These are phyloP conservation scores for Lactifluus pinguis DNA, from an alignment of 768 basidiomycete species.

Conservation along the genomic window DNA sequence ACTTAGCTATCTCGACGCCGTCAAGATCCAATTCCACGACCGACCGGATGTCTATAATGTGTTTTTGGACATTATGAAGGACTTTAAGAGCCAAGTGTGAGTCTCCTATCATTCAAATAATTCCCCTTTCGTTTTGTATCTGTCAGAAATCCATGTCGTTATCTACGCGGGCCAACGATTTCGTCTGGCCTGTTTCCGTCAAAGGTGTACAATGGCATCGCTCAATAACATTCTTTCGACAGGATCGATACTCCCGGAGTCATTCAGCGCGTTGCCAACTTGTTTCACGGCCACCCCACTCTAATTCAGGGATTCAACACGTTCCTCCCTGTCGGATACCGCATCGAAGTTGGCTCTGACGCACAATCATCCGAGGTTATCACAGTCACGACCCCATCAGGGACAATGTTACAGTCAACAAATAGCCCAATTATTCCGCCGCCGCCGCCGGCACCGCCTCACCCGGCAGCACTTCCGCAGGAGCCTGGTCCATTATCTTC, in stretches of 20 bases:
- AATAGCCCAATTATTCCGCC: slow-evolving; percentile 17
- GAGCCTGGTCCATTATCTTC: not conserved
- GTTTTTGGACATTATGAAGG: slow-evolving; percentile 66
- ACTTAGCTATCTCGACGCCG: slow-evolving; percentile 52
- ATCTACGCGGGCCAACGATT: not conserved
- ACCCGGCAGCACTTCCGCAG: not conserved
- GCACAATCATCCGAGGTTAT: slow-evolving; percentile 56
- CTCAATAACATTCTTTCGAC: not conserved
- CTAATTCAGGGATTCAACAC: slow-evolving; percentile 99
- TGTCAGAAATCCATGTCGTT: not conserved
- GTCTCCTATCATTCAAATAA: slow-evolving; percentile 18
- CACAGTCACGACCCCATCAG: slow-evolving; percentile 70
- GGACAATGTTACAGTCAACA: slow-evolving; percentile 35
- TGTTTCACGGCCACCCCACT: slow-evolving; percentile 82
- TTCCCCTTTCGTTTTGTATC: not conserved
- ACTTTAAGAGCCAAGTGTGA: slow-evolving; percentile 58
- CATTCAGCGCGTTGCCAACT: slow-evolving; percentile 86
- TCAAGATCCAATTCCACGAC: slow-evolving; percentile 51
- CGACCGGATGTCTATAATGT: slow-evolving; percentile 55
- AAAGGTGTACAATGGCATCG: not conserved
- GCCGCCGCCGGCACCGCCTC: not conserved
- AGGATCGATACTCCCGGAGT: slow-evolving; percentile 98
- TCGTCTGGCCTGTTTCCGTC: not conserved
- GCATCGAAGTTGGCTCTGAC: slow-evolving; percentile 73
- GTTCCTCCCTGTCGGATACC: slow-evolving; percentile 89